phyloP scores from a whole-genome alignment of 225 moss, liverwort and hornwort genomes.

The Bryum argenteum region DNA sequence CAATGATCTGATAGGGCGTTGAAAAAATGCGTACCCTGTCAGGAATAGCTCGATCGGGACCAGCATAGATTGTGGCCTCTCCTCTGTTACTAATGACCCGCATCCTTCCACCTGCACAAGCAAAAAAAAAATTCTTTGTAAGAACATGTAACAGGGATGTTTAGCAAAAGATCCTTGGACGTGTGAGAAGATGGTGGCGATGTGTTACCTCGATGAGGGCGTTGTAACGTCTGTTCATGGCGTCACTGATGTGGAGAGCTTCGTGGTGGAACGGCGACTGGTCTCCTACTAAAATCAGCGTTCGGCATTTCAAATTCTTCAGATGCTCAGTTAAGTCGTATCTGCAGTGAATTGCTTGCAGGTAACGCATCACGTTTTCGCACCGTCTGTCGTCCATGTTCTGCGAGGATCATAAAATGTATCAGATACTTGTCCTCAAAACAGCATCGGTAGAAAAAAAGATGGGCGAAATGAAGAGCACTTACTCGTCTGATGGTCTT shows the following conservation, averaged over 20 bases:
- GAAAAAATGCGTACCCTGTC: conserved; percentile 87
- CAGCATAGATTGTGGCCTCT: conserved; percentile 91
- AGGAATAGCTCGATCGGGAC: conserved; percentile 94
- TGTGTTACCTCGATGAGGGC: conserved; percentile 74
- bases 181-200: background rate
- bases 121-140: too few species aligned
- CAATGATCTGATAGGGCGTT: conserved; percentile 57
- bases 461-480: background rate
- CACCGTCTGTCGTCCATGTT: conserved; percentile 65
- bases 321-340: conserved; percentile 71
- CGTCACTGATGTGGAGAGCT: conserved; percentile 76
- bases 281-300: conserved; percentile 87
- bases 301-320: conserved; percentile 78
- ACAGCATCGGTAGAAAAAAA: too few species aligned
- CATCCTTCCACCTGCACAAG: conserved; percentile 81
- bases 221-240: conserved; percentile 87
- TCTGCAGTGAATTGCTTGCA: conserved; percentile 86
- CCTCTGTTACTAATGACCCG: conserved; percentile 93
- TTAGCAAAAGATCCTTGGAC: background rate
- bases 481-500: conserved; percentile 62
- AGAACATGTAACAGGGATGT: too few species aligned
- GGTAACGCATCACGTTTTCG: conserved; percentile 76
- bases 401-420: conserved; percentile 33
- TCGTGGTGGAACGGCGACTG: conserved; percentile 89
- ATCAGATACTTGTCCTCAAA: too few species aligned